Conservation (phyloP, 2,329 filamentous ascomycete genomes). For the Coleophoma eucalyptorum region DNA sequence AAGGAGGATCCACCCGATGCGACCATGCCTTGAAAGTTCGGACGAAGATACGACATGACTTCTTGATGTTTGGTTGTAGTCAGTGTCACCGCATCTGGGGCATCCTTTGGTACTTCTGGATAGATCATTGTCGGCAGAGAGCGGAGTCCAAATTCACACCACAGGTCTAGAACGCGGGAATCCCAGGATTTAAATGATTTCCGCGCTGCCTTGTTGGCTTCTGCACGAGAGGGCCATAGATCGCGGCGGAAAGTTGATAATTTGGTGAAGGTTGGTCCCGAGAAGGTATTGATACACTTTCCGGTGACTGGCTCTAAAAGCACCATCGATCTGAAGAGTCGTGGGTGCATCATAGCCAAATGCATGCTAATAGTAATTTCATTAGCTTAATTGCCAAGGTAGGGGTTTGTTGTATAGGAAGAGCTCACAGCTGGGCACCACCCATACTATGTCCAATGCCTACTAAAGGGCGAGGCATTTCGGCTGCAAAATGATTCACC, state of each 20-base stretch:
- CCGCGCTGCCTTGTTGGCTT: conserved; percentile 63
- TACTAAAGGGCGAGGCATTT: conserved; percentile 76
- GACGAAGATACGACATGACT: conserved; percentile 72
- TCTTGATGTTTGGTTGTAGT: conserved; percentile 86
- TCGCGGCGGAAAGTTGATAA: conserved; percentile 73
- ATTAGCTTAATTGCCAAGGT: no score
- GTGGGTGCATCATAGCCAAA: conserved; percentile 73
- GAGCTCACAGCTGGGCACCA: conserved; percentile 36
- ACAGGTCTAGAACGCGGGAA: conserved; percentile 69
- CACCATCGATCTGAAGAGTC: conserved; percentile 70
- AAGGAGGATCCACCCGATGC: conserved; percentile 37
- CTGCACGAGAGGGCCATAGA: conserved; percentile 72
- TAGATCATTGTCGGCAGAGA: conserved; percentile 62
- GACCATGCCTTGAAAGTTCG: conserved; percentile 18
- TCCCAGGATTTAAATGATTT: conserved; percentile 85
- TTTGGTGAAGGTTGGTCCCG: conserved; percentile 39
- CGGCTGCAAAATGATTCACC: conserved; percentile 74
- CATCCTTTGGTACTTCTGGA: conserved; percentile 29
- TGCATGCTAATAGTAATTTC: conserved; percentile 54
- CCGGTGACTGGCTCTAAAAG: conserved; percentile 76
- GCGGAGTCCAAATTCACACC: conserved; percentile 71
- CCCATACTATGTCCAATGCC: conserved; percentile 66
- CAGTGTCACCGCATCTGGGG: conserved; percentile 57
- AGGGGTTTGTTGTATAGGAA: conserved; percentile 58
- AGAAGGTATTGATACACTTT: conserved; percentile 34